Evolutionary conservation across 2,329 filamentous ascomycete species (phyloP).

Genomic region (Verticillium klebahnii): DNA sequence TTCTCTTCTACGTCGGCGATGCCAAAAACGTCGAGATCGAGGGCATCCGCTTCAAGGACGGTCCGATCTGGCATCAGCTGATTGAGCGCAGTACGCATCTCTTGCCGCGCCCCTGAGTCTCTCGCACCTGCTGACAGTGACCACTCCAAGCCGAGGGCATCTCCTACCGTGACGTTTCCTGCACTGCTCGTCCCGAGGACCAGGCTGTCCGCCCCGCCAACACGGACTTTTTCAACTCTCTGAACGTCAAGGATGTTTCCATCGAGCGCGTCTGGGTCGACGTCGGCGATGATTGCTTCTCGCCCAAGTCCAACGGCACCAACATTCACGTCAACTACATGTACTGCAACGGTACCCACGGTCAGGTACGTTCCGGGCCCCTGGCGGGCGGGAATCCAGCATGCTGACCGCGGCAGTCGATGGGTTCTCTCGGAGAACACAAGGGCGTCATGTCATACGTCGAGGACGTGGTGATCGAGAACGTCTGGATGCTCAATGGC

Average conservation of each 20-base stretch:
- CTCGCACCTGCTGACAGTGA: background rate
- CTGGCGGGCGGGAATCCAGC: no score
- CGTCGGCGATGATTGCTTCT: constrained; percentile 62
- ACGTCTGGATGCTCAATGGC: constrained; percentile 45
- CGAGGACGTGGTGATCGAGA: constrained; percentile 50
- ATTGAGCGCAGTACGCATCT: constrained; percentile 43
- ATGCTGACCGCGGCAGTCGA: constrained; percentile 31
- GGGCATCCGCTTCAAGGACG: constrained; percentile 56
- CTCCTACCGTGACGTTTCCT: constrained; percentile 47
- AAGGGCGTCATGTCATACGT: constrained; percentile 31
- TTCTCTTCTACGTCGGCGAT: constrained; percentile 58
- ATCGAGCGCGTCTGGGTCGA: constrained; percentile 32
- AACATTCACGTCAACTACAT: constrained; percentile 56
- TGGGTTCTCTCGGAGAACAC: constrained; percentile 59
- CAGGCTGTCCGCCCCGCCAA: constrained; percentile 58
- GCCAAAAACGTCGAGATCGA: constrained; percentile 52
- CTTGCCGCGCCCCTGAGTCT: background rate
- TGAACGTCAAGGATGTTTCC: constrained; percentile 12
- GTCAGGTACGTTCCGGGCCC: constrained; percentile 23
- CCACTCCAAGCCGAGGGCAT: constrained; percentile 35
- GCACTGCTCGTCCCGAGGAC: constrained; percentile 51
- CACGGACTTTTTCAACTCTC: constrained; percentile 39
- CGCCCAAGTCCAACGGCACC: constrained; percentile 59
- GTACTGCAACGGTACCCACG: constrained; percentile 55
- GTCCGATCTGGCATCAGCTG: constrained; percentile 61